Evolutionary conservation across 1,284 basidiomycete genomes (phyloP).

Genomic region (Chiua sp.): DNA sequence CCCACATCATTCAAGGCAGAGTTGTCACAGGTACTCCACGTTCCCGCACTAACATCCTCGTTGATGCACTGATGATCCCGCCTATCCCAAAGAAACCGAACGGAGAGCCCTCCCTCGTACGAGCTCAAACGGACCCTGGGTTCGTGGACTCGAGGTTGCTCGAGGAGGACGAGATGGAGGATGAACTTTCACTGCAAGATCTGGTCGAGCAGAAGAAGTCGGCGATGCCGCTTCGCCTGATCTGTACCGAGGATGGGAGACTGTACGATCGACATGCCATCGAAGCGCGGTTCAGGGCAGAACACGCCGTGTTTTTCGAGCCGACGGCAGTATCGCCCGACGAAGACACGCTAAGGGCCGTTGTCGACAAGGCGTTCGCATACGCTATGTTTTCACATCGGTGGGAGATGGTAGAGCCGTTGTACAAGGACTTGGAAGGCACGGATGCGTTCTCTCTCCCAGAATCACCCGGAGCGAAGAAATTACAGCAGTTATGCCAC

Average conservation of each 20-base stretch:
- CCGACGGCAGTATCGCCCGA: conserved; percentile 4
- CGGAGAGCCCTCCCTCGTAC: background rate
- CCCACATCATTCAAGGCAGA: conserved; percentile 12
- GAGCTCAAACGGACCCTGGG: background rate
- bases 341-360: conserved; percentile 1
- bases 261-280: conserved; percentile 23
- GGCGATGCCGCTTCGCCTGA: conserved; percentile 29
- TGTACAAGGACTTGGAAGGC: conserved; percentile 21
- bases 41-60: background rate
- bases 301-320: conserved; percentile 19
- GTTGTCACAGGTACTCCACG: conserved; percentile 3
- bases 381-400: conserved; percentile 32
- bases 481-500: conserved; percentile 25
- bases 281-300: conserved; percentile 20
- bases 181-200: conserved; percentile 16
- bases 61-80: background rate
- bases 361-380: conserved; percentile 16
- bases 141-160: background rate
- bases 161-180: background rate
- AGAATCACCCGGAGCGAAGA: conserved; percentile 14
- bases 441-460: conserved; percentile 24
- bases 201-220: conserved; percentile 16
- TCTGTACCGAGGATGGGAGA: conserved; percentile 30
- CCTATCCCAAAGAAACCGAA: background rate
- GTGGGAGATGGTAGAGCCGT: conserved; percentile 24